Evolutionary conservation across 2,329 filamentous ascomycete genomes (phyloP), one percentile per base, ranked within the genome.

Genomic region (Cryphonectria radicalis): DNA sequence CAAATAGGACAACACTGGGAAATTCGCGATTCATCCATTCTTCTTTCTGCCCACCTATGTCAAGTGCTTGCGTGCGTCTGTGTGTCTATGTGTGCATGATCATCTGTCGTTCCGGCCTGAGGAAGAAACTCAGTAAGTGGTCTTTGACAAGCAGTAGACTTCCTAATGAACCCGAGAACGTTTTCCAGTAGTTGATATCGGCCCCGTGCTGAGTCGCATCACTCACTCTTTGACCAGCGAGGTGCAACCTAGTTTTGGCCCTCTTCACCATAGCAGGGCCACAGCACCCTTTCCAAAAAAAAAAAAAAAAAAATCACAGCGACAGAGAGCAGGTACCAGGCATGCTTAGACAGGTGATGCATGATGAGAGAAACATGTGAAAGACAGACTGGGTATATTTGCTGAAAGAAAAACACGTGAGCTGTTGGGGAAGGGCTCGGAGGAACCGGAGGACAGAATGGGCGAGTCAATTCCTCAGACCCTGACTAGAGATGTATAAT

Each of bases 101-200:
- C 10, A 22, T 28, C n/a, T 68, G 66, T 68, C 43, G 59, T 68
- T 68, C 59, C 43, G 66, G 66, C 57, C 66, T 68, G 66, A 68
- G 59, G 66, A 63, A 68, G 57, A 63, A 25, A 40, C 10, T 32
- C 7, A 40, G 37, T 1, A 37, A 22, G 22, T 53, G 14, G n/a
- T 32, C 14, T 10, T 17, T 28, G 17, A 63, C 40, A 6, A 50
- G 66, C 14, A 32, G 2, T 13, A n/a, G n/a, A 35, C 42, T 68
- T 32, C 57, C 66, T 68, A 68, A 68, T 68, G 66, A 53, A 63
- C 57, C 57, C 14, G 19, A 68, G 59, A 68, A 63, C 66, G 40
- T 63, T 14, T 50, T 14, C 2, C 1, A 28, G 6, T 25, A n/a
- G 63, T 55, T 42, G 14, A 37, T 68, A 25, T 68, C 40, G 59